phyloP scores from a whole-genome alignment of 768 basidiomycete genomes.

The Suillus luteus region DNA sequence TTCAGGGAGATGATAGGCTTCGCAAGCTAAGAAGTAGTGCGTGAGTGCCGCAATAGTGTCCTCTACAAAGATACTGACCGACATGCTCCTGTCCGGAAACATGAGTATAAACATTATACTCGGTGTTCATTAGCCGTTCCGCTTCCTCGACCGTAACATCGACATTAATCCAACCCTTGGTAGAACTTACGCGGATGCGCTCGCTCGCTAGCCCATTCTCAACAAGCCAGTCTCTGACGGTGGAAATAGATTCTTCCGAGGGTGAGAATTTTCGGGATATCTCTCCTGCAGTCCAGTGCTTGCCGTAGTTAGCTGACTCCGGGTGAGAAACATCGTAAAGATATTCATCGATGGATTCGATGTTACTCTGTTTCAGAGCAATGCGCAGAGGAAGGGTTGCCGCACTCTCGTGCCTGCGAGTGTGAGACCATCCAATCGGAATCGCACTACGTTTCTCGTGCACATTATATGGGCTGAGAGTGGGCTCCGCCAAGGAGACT shows the following conservation, averaged over 20 bases:
- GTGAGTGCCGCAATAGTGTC: constrained; percentile 1
- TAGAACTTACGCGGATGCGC: constrained; percentile 24
- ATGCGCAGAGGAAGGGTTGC: constrained; percentile 31
- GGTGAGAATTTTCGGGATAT: constrained; percentile 34
- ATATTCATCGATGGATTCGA: constrained; percentile 27
- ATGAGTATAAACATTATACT: constrained; percentile 37
- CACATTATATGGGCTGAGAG: constrained; percentile 29
- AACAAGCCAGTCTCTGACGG: constrained; percentile 33
- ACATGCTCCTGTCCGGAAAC: constrained; percentile 29
- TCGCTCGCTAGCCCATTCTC: constrained; percentile 25
- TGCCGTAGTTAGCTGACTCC: constrained; percentile 32
- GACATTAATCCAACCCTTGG: constrained; percentile 30
- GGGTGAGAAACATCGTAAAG: constrained; percentile 39
- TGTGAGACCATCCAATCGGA: constrained; percentile 40
- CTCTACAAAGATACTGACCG: constrained; percentile 24
- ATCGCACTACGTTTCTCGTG: constrained; percentile 41
- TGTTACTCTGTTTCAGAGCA: constrained; percentile 35
- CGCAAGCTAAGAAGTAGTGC: constrained; percentile 27
- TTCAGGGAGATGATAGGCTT: constrained; percentile 36
- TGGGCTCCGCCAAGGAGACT: constrained; percentile 20
- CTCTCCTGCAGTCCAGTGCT: constrained; percentile 33
- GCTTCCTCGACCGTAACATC: constrained; percentile 34
- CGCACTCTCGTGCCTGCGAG: constrained; percentile 38
- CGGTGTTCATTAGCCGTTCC: constrained; percentile 34
- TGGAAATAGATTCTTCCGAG: constrained; percentile 23